Base-by-base conservation (phyloP, 305 asterid genomes). In the Solanum hybrid region DNA sequence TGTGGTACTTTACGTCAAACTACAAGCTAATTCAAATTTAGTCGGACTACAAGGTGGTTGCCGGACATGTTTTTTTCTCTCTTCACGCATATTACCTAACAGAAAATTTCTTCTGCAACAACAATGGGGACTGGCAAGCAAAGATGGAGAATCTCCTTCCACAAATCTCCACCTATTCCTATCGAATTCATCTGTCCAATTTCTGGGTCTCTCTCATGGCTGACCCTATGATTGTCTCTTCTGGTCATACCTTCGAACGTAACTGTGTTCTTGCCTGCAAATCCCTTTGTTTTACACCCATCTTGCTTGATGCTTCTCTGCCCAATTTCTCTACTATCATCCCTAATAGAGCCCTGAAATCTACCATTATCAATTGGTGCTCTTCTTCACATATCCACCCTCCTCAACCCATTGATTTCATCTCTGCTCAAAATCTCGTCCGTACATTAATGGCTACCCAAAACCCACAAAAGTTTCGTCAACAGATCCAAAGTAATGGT, bases 241-340 rank as follows among this genome's bases (percentile, higher is more conserved):
- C 98, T 72, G 98, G 98, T 87, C 98, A 95, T 92, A 93, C 98
- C 9, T 97, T 97, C 92, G 99, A 97, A 75, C 96, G 97, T 51
- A 92, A 90, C 89, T 95, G 94, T 92, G 93, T 94, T 22, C 90
- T 60, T 24, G 98, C 98, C 45, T 96, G 99, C 92, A 85, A 89
- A 34, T 93, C 96, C 14, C 95, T 97, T 27, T 87, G 92, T 2
- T 95, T 92, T 71, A 86, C 26, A 36, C 99, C 98, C 36, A 73
- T 88, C 64, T 93, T 95, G 66, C 91, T 84, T 81, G 95, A 91
- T 92, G 95, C 91, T 60, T 94, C 93, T 45, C 38, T 88, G 11
- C 91, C 94, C 13, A 95, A 95, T 81, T 97, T 95, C 93, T 93
- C 98, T 89, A 88, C 95, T 38, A 90, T 94, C 38, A 95, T 97